A percentile compares a stretch with the other conserved stretches of the same genome.
Conservation (phyloP, 495 filamentous ascomycete genomes). For the Aspergillus funiculosus region DNA sequence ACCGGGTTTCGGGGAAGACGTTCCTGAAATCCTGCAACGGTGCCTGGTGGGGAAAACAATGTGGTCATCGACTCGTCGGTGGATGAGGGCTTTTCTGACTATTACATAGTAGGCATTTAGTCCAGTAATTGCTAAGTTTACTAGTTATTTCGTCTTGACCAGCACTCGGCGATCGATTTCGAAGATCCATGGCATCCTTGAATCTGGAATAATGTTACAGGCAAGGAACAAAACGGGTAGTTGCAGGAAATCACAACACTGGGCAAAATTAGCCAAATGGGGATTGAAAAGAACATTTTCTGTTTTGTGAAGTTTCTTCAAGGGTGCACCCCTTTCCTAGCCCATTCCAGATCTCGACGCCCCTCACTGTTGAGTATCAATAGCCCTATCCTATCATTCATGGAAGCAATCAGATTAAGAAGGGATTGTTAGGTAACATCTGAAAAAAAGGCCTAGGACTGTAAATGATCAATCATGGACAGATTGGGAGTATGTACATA, state of each 20-base stretch:
- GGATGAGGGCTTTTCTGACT: no score
- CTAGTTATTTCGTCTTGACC: no score
- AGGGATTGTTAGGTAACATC: not conserved
- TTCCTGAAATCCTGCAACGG: slow-evolving; percentile 26
- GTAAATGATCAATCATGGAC: slow-evolving; percentile 22
- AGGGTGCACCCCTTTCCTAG: no score
- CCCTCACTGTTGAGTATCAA: no score
- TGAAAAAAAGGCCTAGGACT: slow-evolving; percentile 5
- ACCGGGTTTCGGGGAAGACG: slow-evolving; percentile 20
- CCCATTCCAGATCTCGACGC: no score
- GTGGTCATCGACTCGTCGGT: not conserved
- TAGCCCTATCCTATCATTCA: not conserved
- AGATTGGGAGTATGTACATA: slow-evolving; percentile 1
- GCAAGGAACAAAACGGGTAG: slow-evolving; percentile 12
- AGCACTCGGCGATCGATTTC: slow-evolving; percentile 14
- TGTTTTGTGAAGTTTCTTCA: no score
- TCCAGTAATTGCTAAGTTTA: no score
- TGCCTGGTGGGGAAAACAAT: slow-evolving; percentile 17
- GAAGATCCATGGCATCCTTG: slow-evolving; percentile 10
- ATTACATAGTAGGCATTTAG: not conserved
- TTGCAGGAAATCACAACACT: slow-evolving; percentile 11
- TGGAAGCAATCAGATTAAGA: slow-evolving; percentile 15
- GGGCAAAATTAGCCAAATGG: no score
- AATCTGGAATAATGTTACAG: not conserved
- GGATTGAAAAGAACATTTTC: no score